A percentile compares a stretch with the other conserved stretches of the same genome.
These are phyloP conservation scores for Theileria luwenshuni DNA, from an alignment of 169 alveolate species.

Conservation along the genomic window DNA sequence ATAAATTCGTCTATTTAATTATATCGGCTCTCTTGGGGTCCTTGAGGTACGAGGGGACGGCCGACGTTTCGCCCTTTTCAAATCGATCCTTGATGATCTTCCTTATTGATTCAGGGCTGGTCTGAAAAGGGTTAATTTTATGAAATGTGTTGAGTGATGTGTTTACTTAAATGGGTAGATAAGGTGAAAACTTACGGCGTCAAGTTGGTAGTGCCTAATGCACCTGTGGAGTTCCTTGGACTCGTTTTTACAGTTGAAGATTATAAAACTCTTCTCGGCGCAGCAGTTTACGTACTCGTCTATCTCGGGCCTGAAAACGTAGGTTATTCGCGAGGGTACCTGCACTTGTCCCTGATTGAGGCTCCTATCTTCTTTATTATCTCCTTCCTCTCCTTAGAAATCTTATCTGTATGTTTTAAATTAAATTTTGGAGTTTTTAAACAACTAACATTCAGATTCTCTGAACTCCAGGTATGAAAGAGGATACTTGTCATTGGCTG, in stretches of 20 bases:
- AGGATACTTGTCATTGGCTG: slow-evolving; percentile 54
- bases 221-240: slow-evolving; percentile 40
- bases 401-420: slow-evolving; percentile 53
- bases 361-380: slow-evolving; percentile 41
- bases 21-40: too few species aligned
- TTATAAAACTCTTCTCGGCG: slow-evolving; percentile 29
- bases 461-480: slow-evolving; percentile 66
- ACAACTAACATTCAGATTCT: slow-evolving; percentile 63
- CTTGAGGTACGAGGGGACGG: slow-evolving; percentile 61
- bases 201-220: slow-evolving; percentile 41
- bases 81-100: slow-evolving; percentile 51
- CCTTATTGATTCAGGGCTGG: slow-evolving; percentile 54
- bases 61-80: slow-evolving; percentile 50
- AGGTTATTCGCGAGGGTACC: slow-evolving; percentile 14
- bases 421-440: background rate
- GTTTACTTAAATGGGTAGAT: too few species aligned
- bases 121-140: slow-evolving; percentile 6
- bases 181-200: slow-evolving; percentile 27
- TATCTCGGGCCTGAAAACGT: slow-evolving; percentile 56
- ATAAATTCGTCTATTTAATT: too few species aligned
- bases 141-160: background rate
- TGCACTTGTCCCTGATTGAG: slow-evolving; percentile 55
- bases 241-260: slow-evolving; percentile 46
- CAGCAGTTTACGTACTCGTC: slow-evolving; percentile 70
- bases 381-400: slow-evolving; percentile 62